Percentiles rank a stretch among this genome's conserved stretches.
Evolutionary conservation across 257 asterid genomes (phyloP).

Genomic region (Nicotiana paniculata): DNA sequence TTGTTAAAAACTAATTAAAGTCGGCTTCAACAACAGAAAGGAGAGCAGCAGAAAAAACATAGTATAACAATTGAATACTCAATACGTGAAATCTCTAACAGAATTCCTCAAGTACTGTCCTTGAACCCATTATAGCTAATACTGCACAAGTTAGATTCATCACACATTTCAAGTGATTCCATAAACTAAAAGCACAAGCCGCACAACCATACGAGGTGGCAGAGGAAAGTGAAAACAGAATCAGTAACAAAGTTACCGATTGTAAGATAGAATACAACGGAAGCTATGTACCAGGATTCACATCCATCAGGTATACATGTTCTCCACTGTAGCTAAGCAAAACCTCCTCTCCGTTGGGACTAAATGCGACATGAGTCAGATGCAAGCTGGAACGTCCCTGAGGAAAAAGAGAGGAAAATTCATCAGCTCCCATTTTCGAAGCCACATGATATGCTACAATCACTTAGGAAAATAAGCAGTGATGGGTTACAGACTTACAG

Average conservation of each 20-base stretch:
- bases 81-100: not conserved
- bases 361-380: slow-evolving; percentile 83
- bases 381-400: slow-evolving; percentile 82
- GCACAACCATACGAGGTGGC: not conserved
- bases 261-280: not conserved
- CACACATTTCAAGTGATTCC: not conserved
- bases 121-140: not conserved
- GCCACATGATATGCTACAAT: not conserved
- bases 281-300: slow-evolving; percentile 47
- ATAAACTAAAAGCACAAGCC: not conserved
- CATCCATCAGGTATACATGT: slow-evolving; percentile 92
- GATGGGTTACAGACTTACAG: not conserved
- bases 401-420: slow-evolving; percentile 15
- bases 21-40: not conserved
- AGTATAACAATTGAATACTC: not conserved
- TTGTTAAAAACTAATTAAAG: not conserved
- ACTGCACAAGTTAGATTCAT: not conserved
- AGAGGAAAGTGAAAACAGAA: not conserved
- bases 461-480: not conserved
- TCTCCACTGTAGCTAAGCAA: slow-evolving; percentile 96
- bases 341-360: slow-evolving; percentile 90
- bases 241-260: not conserved
- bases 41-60: not conserved
- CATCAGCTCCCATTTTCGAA: slow-evolving; percentile 5
- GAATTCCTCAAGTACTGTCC: not conserved